phyloP scores from a whole-genome alignment of 257 asterid species.

The Scutellaria barbata region DNA sequence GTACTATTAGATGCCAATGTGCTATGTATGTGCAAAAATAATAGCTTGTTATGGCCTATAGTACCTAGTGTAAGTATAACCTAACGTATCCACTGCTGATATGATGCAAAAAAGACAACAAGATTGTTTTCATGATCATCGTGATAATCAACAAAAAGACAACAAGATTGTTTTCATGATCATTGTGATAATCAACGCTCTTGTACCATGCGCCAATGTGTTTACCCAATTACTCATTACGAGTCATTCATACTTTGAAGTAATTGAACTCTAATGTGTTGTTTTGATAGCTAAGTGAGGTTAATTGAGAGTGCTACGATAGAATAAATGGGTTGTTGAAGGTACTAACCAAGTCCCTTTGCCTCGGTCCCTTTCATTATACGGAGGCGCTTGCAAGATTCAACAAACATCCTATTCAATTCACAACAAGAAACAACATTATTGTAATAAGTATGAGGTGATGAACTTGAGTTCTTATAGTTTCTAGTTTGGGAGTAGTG shows the following conservation, averaged over 20 bases:
- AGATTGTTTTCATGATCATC: too few relatives aligned
- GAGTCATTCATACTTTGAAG: too few relatives aligned
- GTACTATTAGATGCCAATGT: background rate
- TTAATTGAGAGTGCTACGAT: background rate
- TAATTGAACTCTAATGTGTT: background rate
- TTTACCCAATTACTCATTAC: too few relatives aligned
- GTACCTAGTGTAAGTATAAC: too few relatives aligned
- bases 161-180: too few relatives aligned
- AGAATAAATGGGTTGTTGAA: background rate
- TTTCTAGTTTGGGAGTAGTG: background rate
- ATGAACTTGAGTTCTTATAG: slow-evolving; percentile 1
- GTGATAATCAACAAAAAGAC: too few relatives aligned
- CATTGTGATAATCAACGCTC: too few relatives aligned
- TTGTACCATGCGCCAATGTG: too few relatives aligned
- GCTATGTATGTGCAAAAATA: background rate
- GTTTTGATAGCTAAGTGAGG: background rate
- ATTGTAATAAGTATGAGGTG: slow-evolving; percentile 13
- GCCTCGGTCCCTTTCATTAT: slow-evolving; percentile 71
- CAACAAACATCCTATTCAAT: slow-evolving; percentile 58
- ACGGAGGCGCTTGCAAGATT: slow-evolving; percentile 70
- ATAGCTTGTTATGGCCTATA: background rate
- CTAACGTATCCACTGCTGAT: too few relatives aligned
- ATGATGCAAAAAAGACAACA: too few relatives aligned
- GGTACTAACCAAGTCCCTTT: slow-evolving; percentile 62
- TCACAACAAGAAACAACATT: slow-evolving; percentile 19